Conservation (phyloP, 768 basidiomycete genomes). For the Hysterangium stoloniferum region DNA sequence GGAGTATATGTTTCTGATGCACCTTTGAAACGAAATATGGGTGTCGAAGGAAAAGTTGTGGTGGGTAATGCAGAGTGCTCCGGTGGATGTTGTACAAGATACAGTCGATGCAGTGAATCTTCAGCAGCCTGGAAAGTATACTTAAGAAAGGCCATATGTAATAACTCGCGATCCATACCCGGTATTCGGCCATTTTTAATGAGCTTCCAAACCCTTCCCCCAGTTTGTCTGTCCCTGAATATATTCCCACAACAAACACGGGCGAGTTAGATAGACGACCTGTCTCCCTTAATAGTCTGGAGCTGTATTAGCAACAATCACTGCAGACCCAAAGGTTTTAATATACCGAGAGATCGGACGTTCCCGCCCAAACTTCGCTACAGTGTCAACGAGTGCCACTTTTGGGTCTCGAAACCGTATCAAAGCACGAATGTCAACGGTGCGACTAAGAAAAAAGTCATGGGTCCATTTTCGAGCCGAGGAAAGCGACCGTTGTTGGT, state of each 20-base stretch:
- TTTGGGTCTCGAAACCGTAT: conserved; percentile 82
- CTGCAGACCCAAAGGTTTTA: not conserved
- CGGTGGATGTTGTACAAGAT: conserved; percentile 70
- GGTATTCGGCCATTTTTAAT: conserved; percentile 89
- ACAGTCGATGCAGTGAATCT: conserved; percentile 74
- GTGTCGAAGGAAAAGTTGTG: conserved; percentile 55
- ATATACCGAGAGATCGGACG: conserved; percentile 61
- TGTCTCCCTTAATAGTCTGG: conserved; percentile 83
- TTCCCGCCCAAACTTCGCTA: conserved; percentile 59
- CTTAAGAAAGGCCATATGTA: conserved; percentile 5
- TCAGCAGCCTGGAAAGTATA: conserved; percentile 58
- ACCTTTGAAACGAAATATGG: conserved; percentile 45
- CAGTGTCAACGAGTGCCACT: conserved; percentile 64
- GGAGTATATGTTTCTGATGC: conserved; percentile 43
- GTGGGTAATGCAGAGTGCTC: conserved; percentile 65
- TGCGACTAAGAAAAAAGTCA: conserved; percentile 78
- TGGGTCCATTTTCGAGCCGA: conserved; percentile 87
- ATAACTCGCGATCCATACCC: conserved; percentile 39
- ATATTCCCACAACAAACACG: conserved; percentile 94
- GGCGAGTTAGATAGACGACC: conserved; percentile 88
- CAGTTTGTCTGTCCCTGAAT: conserved; percentile 72
- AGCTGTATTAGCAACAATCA: not conserved
- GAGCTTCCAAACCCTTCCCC: conserved; percentile 94
- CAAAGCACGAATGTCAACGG: conserved; percentile 71
- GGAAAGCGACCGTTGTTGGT: conserved; percentile 76